phyloP scores from a whole-genome alignment of 1,284 basidiomycete species.

The Melampsora americana region DNA sequence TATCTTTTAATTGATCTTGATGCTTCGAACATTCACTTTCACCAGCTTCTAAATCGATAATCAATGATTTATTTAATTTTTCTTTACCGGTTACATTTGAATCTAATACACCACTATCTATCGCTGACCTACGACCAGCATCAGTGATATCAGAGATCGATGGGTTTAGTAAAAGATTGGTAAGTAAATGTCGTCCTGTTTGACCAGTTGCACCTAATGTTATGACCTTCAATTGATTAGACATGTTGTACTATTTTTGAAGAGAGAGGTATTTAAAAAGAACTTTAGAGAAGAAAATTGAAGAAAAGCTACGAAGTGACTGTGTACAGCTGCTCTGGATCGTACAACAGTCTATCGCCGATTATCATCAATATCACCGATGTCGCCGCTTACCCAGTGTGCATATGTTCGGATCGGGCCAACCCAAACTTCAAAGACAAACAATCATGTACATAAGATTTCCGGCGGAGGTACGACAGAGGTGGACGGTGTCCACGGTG shows the following conservation, averaged over 20 bases:
- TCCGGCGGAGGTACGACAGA: too few species aligned
- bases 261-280: too few species aligned
- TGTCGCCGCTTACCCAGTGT: too few species aligned
- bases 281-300: too few species aligned
- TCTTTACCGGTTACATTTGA: not conserved
- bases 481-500: too few species aligned
- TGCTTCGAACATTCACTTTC: not conserved
- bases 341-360: too few species aligned
- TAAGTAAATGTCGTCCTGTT: constrained; percentile 48
- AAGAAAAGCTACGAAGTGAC: too few species aligned
- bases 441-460: too few species aligned
- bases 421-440: too few species aligned
- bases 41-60: not conserved
- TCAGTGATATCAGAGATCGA: constrained; percentile 36
- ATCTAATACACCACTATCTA: not conserved
- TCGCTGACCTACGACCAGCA: constrained; percentile 12
- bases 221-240: not conserved
- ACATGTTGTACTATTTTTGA: not conserved
- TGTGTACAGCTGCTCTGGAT: too few species aligned
- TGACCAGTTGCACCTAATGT: constrained; percentile 48
- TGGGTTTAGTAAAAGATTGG: constrained; percentile 42
- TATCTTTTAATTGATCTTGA: not conserved
- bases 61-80: not conserved
- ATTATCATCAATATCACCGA: too few species aligned
- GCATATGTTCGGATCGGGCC: too few species aligned